Base-by-base conservation (phyloP, 768 basidiomycete genomes). In the Tricholoma flavovirens region DNA sequence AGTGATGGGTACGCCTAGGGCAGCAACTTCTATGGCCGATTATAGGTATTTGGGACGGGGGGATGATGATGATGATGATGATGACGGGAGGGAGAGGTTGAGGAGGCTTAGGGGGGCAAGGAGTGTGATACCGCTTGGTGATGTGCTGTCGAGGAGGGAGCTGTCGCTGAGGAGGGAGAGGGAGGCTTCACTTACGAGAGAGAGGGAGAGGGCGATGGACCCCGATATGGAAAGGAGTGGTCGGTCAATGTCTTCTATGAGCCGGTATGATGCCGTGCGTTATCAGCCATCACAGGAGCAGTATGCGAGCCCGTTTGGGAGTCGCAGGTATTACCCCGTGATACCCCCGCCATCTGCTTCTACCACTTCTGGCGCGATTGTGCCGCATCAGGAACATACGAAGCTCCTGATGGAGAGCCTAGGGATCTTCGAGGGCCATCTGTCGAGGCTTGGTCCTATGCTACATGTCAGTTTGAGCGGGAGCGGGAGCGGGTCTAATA, bases 371-470 rank as follows among this genome's bases (percentile, higher is more conserved):
- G 55, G 58, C 4, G 55, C 59, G 38, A 60, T 56, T 52, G 60
- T 52, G 53, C 62, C 65, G 35, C 71, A 66, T 35, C 66, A 74
- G 3, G 88, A 91, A 60, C 90, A 91, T 61, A 75, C 82, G 1
- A 73, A 78, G n/a, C 69, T 93, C 45, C 83, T 92, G 79, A 61
- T 83, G 19, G 88, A 92, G 40, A 80, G 84, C 15, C 70, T 92
- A 12, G 66, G 72, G 4, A 81, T 87, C 75, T 90, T 93, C 60
- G 88, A 91, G 66, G 71, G 77, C 2, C 79, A 87, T 22, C 70
- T 91, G 1, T 69, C 76, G 19, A 83, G 86, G 49, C 67, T 86
- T 0, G 67, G 58, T 10, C 53, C 55, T 17, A 63, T 61, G n/a
- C 56, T 56, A 22, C 36, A 71, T 17, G 64, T 61, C 33, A 73